Conservation (phyloP, 805 yeast species). For the Myxozyma nipponensis region DNA sequence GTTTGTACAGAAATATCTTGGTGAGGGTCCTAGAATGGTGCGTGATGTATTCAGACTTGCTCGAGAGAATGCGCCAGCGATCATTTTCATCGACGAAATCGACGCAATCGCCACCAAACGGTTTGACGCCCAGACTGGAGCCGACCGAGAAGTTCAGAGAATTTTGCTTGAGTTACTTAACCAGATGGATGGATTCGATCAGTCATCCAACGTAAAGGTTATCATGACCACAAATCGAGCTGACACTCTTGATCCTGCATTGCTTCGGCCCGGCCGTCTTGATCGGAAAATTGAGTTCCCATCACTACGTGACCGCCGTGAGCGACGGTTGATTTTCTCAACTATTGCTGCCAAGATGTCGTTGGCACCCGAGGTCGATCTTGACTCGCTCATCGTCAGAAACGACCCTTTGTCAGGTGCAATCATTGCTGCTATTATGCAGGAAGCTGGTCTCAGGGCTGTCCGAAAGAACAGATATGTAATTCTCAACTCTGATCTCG, state of each 20-base stretch:
- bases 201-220: constrained; percentile 83
- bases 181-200: constrained; percentile 99
- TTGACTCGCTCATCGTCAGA: constrained; percentile 89
- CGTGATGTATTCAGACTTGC: constrained; percentile 97
- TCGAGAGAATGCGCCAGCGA: constrained; percentile 94
- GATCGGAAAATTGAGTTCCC: constrained; percentile 99
- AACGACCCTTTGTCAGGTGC: constrained; percentile 97
- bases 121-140: constrained; percentile 99
- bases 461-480: constrained; percentile 97
- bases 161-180: constrained; percentile 90
- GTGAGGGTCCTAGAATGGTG: constrained; percentile 99
- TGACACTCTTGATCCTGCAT: constrained; percentile 98
- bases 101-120: constrained; percentile 99
- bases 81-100: constrained; percentile 96
- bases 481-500: constrained; percentile 91
- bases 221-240: constrained; percentile 99
- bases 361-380: constrained; percentile 93
- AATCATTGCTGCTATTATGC: constrained; percentile 98
- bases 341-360: constrained; percentile 98
- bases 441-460: constrained; percentile 98
- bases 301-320: constrained; percentile 91
- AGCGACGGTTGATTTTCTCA: constrained; percentile 90
- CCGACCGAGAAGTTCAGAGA: constrained; percentile 98
- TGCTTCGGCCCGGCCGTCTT: constrained; percentile 95
- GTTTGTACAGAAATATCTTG: constrained; percentile 94